Evolutionary conservation across 352 stramenopile genomes (phyloP).

Genomic region (Phytophthora lateralis): DNA sequence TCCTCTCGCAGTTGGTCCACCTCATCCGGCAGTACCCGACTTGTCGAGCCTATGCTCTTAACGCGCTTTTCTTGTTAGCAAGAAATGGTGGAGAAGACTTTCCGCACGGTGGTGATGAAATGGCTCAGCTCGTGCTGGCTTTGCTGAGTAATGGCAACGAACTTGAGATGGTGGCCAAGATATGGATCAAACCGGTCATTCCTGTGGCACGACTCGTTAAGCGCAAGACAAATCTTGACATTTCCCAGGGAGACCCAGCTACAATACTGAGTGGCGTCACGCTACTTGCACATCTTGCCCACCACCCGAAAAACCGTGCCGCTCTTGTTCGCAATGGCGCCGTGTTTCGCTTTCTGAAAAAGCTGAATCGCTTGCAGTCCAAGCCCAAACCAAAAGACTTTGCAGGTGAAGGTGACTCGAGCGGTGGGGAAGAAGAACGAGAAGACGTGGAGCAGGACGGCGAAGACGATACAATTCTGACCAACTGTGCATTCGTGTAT

Average conservation of each 20-base stretch:
- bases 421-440: conserved; percentile 20
- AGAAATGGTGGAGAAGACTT: conserved; percentile 52
- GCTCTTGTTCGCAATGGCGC: conserved; percentile 58
- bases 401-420: neutral
- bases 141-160: conserved; percentile 48
- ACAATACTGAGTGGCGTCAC: conserved; percentile 58
- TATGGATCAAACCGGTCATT: conserved; percentile 25
- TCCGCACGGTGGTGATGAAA: conserved; percentile 65
- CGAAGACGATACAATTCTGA: conserved; percentile 53
- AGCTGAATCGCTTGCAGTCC: conserved; percentile 43
- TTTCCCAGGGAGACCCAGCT: conserved; percentile 30
- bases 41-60: conserved; percentile 52
- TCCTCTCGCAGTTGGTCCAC: conserved; percentile 53
- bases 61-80: conserved; percentile 61
- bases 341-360: conserved; percentile 64
- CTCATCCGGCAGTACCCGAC: conserved; percentile 51
- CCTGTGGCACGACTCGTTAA: conserved; percentile 10
- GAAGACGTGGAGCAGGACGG: conserved; percentile 26
- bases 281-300: conserved; percentile 64
- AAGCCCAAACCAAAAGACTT: conserved; percentile 20
- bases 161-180: conserved; percentile 22
- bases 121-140: conserved; percentile 48
- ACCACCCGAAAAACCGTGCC: conserved; percentile 57
- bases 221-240: conserved; percentile 32
- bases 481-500: conserved; percentile 75